These are phyloP conservation scores for Acanthochlamys bracteata DNA, from an alignment of 106 monocot species.

Conservation along the genomic window DNA sequence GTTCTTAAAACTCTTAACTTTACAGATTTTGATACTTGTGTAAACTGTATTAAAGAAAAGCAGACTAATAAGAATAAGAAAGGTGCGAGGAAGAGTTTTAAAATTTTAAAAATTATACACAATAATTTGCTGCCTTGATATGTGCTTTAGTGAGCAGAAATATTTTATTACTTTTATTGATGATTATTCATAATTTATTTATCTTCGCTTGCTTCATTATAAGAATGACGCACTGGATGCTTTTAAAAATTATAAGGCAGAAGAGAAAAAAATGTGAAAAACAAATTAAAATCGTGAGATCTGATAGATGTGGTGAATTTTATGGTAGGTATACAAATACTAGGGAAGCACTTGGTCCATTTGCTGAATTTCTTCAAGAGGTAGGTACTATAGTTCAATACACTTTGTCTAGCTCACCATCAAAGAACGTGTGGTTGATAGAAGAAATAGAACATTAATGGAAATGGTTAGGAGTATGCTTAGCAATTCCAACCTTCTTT, in stretches of 20 bases:
- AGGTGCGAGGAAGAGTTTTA: neutral
- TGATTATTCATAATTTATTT: conserved; percentile 4
- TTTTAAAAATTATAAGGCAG: neutral
- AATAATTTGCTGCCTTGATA: neutral
- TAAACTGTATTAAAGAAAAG: conserved; percentile 7
- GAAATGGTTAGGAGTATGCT: conserved; percentile 12
- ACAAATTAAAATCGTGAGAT: conserved; percentile 1
- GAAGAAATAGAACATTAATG: neutral
- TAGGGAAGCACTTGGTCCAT: neutral
- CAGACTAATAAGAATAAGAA: conserved; percentile 5
- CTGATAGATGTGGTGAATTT: conserved; percentile 9
- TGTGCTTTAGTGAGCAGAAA: neutral
- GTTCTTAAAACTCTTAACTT: conserved; percentile 4
- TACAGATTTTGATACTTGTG: conserved; percentile 1
- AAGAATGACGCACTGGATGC: neutral
- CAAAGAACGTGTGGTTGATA: neutral
- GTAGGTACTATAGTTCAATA: conserved; percentile 3
- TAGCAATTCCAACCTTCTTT: neutral
- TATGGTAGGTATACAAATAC: neutral
- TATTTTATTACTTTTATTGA: conserved; percentile 14
- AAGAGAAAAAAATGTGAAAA: neutral
- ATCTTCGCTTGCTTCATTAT: neutral
- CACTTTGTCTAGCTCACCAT: neutral
- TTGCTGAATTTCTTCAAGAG: neutral
- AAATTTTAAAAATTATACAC: conserved; percentile 5